These are phyloP conservation scores for Clonostachys rosea DNA, from an alignment of 2,329 filamentous ascomycete genomes.

Conservation along the genomic window DNA sequence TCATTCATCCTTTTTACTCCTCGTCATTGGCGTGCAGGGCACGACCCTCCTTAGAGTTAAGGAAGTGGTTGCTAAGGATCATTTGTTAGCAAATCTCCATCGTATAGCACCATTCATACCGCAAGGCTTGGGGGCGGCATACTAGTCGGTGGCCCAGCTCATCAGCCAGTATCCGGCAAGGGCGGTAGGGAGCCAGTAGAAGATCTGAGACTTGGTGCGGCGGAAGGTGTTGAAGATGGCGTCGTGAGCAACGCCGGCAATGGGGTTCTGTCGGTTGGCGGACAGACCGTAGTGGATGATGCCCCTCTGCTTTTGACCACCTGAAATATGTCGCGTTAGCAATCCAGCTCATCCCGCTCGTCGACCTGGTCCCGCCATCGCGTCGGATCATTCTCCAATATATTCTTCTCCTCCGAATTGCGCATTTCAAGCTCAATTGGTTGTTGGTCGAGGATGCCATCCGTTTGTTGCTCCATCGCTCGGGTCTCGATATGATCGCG, in stretches of 20 bases:
- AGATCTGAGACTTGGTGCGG: conserved; percentile 77
- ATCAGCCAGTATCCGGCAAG: conserved; percentile 75
- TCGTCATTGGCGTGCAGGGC: conserved; percentile 41
- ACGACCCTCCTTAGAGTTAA: conserved; percentile 75
- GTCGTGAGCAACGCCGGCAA: conserved; percentile 71
- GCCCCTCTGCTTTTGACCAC: conserved; percentile 57
- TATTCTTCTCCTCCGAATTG: no score
- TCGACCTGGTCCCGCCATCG: no score
- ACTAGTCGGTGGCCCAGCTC: conserved; percentile 91
- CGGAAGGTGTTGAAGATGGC: conserved; percentile 96
- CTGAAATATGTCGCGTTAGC: conserved; percentile 21
- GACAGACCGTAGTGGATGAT: conserved; percentile 71
- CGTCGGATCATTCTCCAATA: no score
- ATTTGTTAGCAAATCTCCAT: neutral
- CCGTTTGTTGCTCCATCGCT: neutral
- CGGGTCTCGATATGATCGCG: neutral
- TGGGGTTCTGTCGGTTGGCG: conserved; percentile 82
- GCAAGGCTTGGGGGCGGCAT: conserved; percentile 22
- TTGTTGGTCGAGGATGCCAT: no score
- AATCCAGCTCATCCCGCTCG: neutral
- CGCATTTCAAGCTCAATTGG: no score
- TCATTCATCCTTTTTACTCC: conserved; percentile 25
- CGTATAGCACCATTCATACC: no score
- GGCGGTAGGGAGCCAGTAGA: conserved; percentile 83
- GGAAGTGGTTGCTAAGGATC: conserved; percentile 64